Conservation (phyloP, 176 grass and related monocot species). For the Rhipidocladum racemiflorum region DNA sequence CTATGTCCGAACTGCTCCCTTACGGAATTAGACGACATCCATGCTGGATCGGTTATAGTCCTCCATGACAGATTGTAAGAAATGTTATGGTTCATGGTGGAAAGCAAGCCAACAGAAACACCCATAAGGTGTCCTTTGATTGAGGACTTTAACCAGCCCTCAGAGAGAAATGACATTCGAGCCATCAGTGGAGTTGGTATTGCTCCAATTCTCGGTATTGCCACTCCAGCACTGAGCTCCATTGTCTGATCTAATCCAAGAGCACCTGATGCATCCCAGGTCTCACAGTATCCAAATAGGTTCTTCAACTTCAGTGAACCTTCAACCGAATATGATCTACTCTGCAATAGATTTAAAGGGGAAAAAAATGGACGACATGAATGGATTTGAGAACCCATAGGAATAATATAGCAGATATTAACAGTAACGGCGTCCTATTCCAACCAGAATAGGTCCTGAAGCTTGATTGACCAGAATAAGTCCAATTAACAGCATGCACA, state of each 20-base stretch:
- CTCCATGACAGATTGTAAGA: too few relatives aligned
- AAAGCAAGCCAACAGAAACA: constrained; percentile 77
- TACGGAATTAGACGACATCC: constrained; percentile 50
- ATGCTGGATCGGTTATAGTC: constrained; percentile 49
- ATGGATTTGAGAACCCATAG: background rate
- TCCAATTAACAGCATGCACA: background rate
- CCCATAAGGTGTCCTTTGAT: constrained; percentile 68
- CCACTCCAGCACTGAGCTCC: too few relatives aligned
- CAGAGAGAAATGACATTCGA: too few relatives aligned
- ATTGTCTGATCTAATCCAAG: too few relatives aligned
- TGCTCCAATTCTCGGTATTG: constrained; percentile 64
- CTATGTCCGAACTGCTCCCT: constrained; percentile 71
- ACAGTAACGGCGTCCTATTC: background rate
- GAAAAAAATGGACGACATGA: constrained; percentile 7
- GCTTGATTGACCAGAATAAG: background rate
- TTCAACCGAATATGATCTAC: too few relatives aligned
- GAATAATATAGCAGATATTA: background rate
- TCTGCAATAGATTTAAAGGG: too few relatives aligned
- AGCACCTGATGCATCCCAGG: too few relatives aligned
- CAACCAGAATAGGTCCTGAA: constrained; percentile 1
- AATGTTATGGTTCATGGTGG: constrained; percentile 60
- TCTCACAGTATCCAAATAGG: too few relatives aligned
- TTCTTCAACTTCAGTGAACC: too few relatives aligned
- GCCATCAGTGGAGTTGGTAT: constrained; percentile 64
- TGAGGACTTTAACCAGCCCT: too few relatives aligned